Percentiles rank a stretch among this genome's conserved stretches.
Evolutionary conservation across 176 grass and related monocot genomes (phyloP).

Genomic region (Otatea glauca): DNA sequence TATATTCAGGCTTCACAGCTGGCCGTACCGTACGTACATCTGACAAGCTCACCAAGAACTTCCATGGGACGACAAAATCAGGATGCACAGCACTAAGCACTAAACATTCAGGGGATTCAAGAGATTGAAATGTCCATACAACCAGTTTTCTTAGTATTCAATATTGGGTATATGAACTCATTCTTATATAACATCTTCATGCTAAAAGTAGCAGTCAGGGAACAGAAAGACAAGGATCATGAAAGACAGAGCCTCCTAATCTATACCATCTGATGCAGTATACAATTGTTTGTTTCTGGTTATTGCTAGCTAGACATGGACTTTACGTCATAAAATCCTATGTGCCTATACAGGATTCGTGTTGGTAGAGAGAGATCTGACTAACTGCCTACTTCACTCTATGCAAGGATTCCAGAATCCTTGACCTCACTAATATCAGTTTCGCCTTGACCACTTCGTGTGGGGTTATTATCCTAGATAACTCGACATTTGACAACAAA

Average conservation of each 20-base stretch:
- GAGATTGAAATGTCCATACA: not conserved
- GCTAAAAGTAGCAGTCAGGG: not conserved
- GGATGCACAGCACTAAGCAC: not conserved
- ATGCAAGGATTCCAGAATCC: slow-evolving; percentile 50
- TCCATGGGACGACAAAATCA: not conserved
- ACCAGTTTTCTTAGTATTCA: slow-evolving; percentile 1
- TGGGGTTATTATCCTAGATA: slow-evolving; percentile 39
- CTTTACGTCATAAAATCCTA: slow-evolving; percentile 52
- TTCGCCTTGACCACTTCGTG: slow-evolving; percentile 34
- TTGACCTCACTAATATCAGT: slow-evolving; percentile 30
- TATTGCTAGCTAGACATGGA: slow-evolving; percentile 32
- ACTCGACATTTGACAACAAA: slow-evolving; percentile 39
- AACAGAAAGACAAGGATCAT: not conserved
- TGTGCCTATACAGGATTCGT: slow-evolving; percentile 39
- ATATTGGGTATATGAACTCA: not conserved
- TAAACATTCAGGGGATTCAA: not conserved
- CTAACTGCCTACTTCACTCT: slow-evolving; percentile 41
- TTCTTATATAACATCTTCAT: not conserved
- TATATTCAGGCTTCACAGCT: not conserved
- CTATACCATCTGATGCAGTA: slow-evolving; percentile 1
- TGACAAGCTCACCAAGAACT: not conserved
- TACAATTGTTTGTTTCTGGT: slow-evolving; percentile 24
- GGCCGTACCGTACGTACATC: not conserved
- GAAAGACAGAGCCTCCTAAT: slow-evolving; percentile 9
- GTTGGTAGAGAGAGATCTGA: slow-evolving; percentile 29